Conservation (phyloP, 2,329 filamentous ascomycete genomes). For the Penicillium sp. region DNA sequence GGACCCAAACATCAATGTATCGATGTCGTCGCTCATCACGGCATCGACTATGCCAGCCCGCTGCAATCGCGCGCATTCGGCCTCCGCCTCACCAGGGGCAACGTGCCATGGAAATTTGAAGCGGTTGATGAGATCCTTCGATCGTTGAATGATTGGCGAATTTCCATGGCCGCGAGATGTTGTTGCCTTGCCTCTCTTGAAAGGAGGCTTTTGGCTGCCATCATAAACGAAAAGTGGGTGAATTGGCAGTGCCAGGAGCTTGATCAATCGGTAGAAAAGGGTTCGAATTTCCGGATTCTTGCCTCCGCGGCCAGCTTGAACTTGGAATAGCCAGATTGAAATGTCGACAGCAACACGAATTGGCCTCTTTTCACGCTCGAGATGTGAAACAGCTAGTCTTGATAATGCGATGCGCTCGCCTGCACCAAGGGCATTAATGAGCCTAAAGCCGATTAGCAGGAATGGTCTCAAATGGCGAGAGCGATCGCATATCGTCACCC, state of each 20-base stretch:
- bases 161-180: slow-evolving; percentile 56
- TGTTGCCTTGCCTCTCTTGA: slow-evolving; percentile 83
- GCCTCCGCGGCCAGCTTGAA: slow-evolving; percentile 82
- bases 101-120: slow-evolving; percentile 85
- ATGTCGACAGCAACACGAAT: slow-evolving; percentile 90
- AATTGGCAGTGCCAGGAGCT: slow-evolving; percentile 75
- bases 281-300: slow-evolving; percentile 88
- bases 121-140: slow-evolving; percentile 79
- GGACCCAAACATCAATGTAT: slow-evolving; percentile 97
- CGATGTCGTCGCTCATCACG: slow-evolving; percentile 93
- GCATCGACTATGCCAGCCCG: slow-evolving; percentile 83
- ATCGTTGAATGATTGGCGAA: slow-evolving; percentile 71
- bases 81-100: slow-evolving; percentile 93
- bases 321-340: slow-evolving; percentile 97
- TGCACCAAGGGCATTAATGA: slow-evolving; percentile 86
- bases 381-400: slow-evolving; percentile 78
- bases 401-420: slow-evolving; percentile 79
- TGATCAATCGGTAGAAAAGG: slow-evolving; percentile 86
- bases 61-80: slow-evolving; percentile 89
- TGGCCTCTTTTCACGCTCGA: slow-evolving; percentile 71
- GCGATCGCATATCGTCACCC: not conserved
- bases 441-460: slow-evolving; percentile 56
- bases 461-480: not conserved
- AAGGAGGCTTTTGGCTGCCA: slow-evolving; percentile 78
- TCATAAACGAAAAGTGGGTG: slow-evolving; percentile 91